Evolutionary conservation across 108 stramenopile species (phyloP).

Genomic region (Pelagomonas calceolata): DNA sequence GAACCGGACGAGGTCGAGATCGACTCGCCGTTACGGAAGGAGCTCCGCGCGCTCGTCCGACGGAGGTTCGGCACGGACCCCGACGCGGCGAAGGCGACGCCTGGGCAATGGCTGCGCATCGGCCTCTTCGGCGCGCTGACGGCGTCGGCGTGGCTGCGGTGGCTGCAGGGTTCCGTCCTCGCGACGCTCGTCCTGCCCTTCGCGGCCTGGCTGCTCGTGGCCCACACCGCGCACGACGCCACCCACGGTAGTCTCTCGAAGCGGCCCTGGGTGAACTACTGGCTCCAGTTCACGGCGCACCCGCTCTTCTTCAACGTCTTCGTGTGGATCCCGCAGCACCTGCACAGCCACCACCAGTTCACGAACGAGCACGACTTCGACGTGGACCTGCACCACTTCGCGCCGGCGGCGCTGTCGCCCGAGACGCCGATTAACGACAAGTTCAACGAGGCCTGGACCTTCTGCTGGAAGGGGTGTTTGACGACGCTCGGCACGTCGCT

Average conservation of each 20-base stretch:
- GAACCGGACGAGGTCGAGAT: neutral
- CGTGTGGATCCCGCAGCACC: neutral
- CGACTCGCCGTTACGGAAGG: neutral
- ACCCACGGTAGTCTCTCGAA: neutral
- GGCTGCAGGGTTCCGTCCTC: neutral
- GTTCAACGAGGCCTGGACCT: neutral
- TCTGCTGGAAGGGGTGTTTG: neutral
- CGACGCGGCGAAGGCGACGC: neutral
- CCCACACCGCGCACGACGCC: neutral
- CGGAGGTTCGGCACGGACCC: neutral
- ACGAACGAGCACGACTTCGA: neutral
- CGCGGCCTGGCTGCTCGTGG: neutral
- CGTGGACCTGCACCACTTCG: neutral
- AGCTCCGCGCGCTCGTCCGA: neutral
- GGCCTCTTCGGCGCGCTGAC: too few relatives aligned
- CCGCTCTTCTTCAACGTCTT: neutral
- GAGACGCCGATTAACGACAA: neutral
- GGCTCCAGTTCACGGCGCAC: neutral
- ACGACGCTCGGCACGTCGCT: neutral
- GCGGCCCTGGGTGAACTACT: neutral
- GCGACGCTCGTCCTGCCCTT: neutral
- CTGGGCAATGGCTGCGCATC: neutral
- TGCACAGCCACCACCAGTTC: neutral
- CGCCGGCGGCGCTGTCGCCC: neutral
- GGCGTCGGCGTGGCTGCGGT: too few relatives aligned